Base-by-base conservation (phyloP, 768 basidiomycete genomes). In the Termitomyces bulborhizus region DNA sequence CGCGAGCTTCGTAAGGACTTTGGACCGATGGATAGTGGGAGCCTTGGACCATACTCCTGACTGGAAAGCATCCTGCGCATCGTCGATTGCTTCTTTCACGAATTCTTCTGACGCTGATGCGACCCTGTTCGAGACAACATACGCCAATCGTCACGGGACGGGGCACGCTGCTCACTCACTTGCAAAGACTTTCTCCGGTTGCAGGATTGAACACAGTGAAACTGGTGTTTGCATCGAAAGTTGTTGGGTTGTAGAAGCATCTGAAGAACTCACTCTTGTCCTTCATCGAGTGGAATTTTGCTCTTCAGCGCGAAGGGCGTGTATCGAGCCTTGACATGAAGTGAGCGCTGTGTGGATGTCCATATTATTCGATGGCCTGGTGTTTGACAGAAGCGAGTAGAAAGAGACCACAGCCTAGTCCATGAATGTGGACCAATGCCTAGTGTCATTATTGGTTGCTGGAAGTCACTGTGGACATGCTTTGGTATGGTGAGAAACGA, bases 41-140 rank as follows among this genome's bases (percentile, higher is more conserved):
- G 84, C 71, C 62, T 71, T 79, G 11, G 90, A 89, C 91, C 91
- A 93, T 37, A 78, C 65, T 2, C 90, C 90, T 1, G 83, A 81
- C 41, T 80, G 69, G 65, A 85, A 92, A 4, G 69, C 75, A 4
- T 69, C 64, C 47, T 91, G 80, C 0, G 88, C 87, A 31, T 71
- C 69, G 49, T 65, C 54, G 0, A 92, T 80, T 0, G 83, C 74
- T 6, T 66, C 57, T 18, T 74, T 66, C 6, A 89, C 84, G 52
- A 82, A 78, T 6, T 75, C 66, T 3, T 73, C 61, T 0, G 81
- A 80, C 1, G 86, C 73, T 41, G 79, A 76, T 1, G 71, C 68
- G 34, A 92, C 78, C 21, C 88, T 89, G 42, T 4, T 13, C 8
- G 12, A n/a, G 39, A 12, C 49, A 16, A 16, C 27, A 31, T 47